Base-by-base conservation (phyloP, 805 yeast genomes). In the Barnettozyma salicaria region DNA sequence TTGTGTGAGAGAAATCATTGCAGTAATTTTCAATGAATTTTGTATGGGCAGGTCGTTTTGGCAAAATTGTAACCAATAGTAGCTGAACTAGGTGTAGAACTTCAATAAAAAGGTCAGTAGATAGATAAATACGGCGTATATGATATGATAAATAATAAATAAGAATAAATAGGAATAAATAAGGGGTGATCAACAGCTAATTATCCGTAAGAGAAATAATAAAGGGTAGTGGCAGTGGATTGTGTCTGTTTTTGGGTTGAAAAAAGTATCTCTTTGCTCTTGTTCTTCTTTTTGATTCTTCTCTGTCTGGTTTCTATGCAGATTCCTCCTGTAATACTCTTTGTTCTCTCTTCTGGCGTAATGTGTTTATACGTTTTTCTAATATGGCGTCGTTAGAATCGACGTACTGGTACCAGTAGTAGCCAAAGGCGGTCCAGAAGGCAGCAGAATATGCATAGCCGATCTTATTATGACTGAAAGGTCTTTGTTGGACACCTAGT, bases 401-500 rank as follows among this genome's bases (percentile, higher is more conserved):
- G 29, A 58, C 64, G 58, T 66, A 54, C 28, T 52, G 38, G 41
- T 63, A 59, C 45, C 63, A 66, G 4, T 42, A 43, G 40, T 65
- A 65, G 1, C 74, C 74, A 22, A 67, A 36, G 2, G 60, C 69
- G 5, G 63, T 59, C 66, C 72, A 67, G 40, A 63, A 53, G 6
- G 60, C 68, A n/a, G 66, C 72, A 13, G 72, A 67, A 39, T 58
- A 60, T 5, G 61, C 58, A 41, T 63, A 68, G 13, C 70, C 73
- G 41, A 58, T 36, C 32, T 67, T 70, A 36, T 59, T 55, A 40
- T 53, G 53, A 5, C 55, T 39, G 40, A 61, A 48, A 20, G 72
- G 68, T 39, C 60, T 62, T 43, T 65, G 62, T 47, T 65, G 56
- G 21, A 69, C 53, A 24, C 72, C 73, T 40, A 63, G 42, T 49